Percentiles rank a stretch among this genome's conserved stretches.
Evolutionary conservation across 129 eudicot genomes (phyloP).

Genomic region (Ambrosia trifida): DNA sequence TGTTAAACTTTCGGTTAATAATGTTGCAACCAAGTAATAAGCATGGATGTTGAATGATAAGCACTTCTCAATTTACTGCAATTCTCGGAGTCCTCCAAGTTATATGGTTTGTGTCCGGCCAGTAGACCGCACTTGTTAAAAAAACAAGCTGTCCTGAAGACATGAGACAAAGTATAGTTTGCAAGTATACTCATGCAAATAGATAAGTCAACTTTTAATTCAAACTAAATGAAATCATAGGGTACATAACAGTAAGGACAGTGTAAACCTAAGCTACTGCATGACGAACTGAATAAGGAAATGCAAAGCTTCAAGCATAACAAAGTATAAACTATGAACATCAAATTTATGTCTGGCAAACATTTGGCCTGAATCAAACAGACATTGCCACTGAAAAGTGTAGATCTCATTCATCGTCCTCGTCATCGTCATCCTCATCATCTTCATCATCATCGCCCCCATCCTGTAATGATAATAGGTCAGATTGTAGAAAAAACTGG

Average conservation of each 20-base stretch:
- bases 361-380: constrained; percentile 20
- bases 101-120: too few relatives aligned
- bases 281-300: constrained; percentile 25
- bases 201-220: constrained; percentile 23
- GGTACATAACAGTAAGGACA: constrained; percentile 28
- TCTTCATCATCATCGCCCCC: constrained; percentile 51
- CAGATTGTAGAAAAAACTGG: neutral
- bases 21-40: too few relatives aligned
- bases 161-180: neutral
- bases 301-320: constrained; percentile 26
- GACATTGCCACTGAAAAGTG: constrained; percentile 4
- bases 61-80: too few relatives aligned
- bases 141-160: neutral
- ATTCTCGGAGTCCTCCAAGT: too few relatives aligned
- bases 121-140: neutral
- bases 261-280: constrained; percentile 36
- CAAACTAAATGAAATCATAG: constrained; percentile 30
- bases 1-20: too few relatives aligned
- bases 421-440: constrained; percentile 62
- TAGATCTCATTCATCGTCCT: constrained; percentile 56
- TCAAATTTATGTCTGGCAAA: constrained; percentile 34
- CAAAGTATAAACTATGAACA: constrained; percentile 38
- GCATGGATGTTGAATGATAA: too few relatives aligned
- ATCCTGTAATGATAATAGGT: constrained; percentile 25
- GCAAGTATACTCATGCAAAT: neutral